A percentile compares a stretch with the other conserved stretches of the same genome.
phyloP scores from a whole-genome alignment of 768 basidiomycete genomes.

The Saitozyma sp. region DNA sequence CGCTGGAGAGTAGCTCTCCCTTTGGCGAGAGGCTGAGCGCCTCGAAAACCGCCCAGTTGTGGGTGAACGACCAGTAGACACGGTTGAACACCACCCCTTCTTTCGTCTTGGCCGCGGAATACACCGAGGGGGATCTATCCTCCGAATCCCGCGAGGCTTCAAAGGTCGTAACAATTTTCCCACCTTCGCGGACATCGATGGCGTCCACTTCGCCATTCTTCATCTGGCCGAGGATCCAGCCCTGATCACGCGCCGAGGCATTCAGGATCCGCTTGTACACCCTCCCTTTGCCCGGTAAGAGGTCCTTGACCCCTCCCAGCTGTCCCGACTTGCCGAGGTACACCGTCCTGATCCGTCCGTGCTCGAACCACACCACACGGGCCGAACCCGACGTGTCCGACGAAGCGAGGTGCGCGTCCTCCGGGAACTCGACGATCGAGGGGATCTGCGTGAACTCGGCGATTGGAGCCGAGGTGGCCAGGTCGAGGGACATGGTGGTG shows the following conservation, averaged over 20 bases:
- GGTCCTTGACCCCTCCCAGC: constrained; percentile 31
- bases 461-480: constrained; percentile 59
- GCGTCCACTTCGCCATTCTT: constrained; percentile 63
- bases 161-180: constrained; percentile 58
- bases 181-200: constrained; percentile 58
- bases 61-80: constrained; percentile 65
- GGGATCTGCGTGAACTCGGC: constrained; percentile 59
- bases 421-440: constrained; percentile 56
- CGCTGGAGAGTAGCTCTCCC: constrained; percentile 22
- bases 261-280: constrained; percentile 63
- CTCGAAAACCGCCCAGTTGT: constrained; percentile 41
- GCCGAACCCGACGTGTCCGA: constrained; percentile 19
- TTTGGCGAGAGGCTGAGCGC: constrained; percentile 24
- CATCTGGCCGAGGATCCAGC: constrained; percentile 64
- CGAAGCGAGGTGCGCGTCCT: constrained; percentile 53
- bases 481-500: constrained; percentile 65
- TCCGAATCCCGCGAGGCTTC: constrained; percentile 56
- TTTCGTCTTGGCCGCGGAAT: constrained; percentile 57
- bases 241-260: constrained; percentile 61
- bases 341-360: constrained; percentile 58
- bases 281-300: constrained; percentile 29
- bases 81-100: constrained; percentile 64
- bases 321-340: constrained; percentile 21
- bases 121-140: constrained; percentile 59
- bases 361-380: constrained; percentile 59